Conservation (phyloP, 257 asterid species). For the Nicotiana paniculata region DNA sequence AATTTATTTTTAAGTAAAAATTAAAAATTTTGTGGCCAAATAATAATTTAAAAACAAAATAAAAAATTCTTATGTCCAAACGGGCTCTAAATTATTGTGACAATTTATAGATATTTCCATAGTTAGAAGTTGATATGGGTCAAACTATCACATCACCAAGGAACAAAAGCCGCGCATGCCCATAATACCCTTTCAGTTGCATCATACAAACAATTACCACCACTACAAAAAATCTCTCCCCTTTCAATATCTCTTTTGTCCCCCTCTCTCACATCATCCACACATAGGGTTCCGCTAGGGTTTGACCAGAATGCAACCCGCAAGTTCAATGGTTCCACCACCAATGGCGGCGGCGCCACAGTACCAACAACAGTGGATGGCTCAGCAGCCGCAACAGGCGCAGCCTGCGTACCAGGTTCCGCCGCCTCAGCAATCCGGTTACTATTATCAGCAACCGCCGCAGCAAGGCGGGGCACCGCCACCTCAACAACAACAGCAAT, state of each 20-base stretch:
- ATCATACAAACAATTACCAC: no score
- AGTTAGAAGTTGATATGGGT: no score
- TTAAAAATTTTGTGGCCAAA: no score
- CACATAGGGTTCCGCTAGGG: conserved; percentile 16
- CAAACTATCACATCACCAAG: no score
- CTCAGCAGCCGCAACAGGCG: conserved; percentile 32
- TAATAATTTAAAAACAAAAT: no score
- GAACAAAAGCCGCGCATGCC: no score
- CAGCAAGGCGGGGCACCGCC: not conserved
- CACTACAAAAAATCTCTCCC: not conserved
- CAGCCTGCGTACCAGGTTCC: not conserved
- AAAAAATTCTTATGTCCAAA: no score
- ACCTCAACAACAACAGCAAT: conserved; percentile 31
- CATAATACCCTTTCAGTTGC: no score
- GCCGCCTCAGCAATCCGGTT: conserved; percentile 17
- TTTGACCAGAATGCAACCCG: conserved; percentile 45
- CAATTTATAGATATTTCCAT: no score
- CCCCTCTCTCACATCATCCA: not conserved
- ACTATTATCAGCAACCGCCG: conserved; percentile 38
- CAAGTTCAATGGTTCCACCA: conserved; percentile 56
- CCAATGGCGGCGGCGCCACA: conserved; percentile 25
- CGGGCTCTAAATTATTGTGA: no score
- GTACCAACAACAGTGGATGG: conserved; percentile 24
- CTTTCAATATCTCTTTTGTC: not conserved
- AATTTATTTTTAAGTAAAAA: no score